Conservation (phyloP, 2,329 filamentous ascomycete species). For the Gaeumannomyces sp. region DNA sequence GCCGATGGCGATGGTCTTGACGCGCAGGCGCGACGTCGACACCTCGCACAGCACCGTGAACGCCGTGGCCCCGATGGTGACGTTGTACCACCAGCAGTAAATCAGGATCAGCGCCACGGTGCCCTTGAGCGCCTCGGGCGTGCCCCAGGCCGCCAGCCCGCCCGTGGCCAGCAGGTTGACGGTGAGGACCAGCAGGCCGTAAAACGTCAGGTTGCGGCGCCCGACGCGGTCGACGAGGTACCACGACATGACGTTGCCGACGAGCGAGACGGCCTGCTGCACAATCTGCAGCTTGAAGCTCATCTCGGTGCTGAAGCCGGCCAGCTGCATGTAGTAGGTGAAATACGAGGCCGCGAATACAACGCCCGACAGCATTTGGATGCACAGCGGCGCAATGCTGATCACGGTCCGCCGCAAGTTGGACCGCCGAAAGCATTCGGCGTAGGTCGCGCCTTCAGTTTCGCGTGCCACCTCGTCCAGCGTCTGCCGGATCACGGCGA, state of each 20-base stretch:
- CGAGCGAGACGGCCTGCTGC: conserved; percentile 31
- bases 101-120: conserved; percentile 21
- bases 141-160: conserved; percentile 23
- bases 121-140: conserved; percentile 10
- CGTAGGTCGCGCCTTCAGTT: conserved; percentile 24
- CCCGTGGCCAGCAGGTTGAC: conserved; percentile 34
- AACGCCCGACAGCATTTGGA: conserved; percentile 29
- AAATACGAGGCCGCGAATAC: conserved; percentile 30
- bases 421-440: conserved; percentile 27
- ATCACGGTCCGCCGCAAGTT: conserved; percentile 33
- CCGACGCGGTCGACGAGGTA: conserved; percentile 31
- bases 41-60: conserved; percentile 31
- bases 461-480: conserved; percentile 23
- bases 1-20: conserved; percentile 32
- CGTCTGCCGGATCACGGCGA: conserved; percentile 18
- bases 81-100: conserved; percentile 28
- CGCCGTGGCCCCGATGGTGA: conserved; percentile 30
- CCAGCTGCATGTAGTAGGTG: conserved; percentile 38
- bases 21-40: conserved; percentile 27
- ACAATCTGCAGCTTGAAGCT: conserved; percentile 33
- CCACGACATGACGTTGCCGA: conserved; percentile 35
- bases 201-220: conserved; percentile 29
- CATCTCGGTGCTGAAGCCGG: conserved; percentile 29
- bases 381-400: conserved; percentile 28
- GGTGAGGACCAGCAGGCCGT: conserved; percentile 27